Evolutionary conservation across 768 basidiomycete genomes (phyloP).

Genomic region (Pleurotus sapidus): DNA sequence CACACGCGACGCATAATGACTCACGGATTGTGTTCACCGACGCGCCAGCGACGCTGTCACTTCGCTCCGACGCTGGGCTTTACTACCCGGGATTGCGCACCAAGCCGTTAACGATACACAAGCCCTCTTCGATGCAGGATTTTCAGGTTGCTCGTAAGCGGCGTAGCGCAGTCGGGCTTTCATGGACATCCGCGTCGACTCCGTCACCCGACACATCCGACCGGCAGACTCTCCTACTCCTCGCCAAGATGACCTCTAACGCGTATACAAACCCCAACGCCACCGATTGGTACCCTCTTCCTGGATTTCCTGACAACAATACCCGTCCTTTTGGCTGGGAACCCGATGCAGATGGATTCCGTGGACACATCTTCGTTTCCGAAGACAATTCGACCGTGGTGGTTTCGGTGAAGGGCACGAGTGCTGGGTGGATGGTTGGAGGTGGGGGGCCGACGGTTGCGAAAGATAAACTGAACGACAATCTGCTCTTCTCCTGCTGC

Average conservation of each 20-base stretch:
- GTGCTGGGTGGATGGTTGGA: slow-evolving; percentile 62
- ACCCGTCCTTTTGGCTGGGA: slow-evolving; percentile 86
- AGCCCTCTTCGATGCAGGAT: slow-evolving; percentile 42
- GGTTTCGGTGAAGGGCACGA: slow-evolving; percentile 92
- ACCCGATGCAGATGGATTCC: slow-evolving; percentile 82
- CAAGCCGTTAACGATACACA: slow-evolving; percentile 34
- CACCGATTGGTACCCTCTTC: slow-evolving; percentile 69
- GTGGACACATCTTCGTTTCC: slow-evolving; percentile 90
- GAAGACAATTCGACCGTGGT: slow-evolving; percentile 83
- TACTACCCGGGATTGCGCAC: slow-evolving; percentile 39
- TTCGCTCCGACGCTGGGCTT: slow-evolving; percentile 22
- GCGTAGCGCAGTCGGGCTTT: slow-evolving; percentile 28
- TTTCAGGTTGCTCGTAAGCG: slow-evolving; percentile 33
- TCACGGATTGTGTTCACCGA: slow-evolving; percentile 62
- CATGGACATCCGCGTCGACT: slow-evolving; percentile 68
- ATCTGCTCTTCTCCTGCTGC: slow-evolving; percentile 94
- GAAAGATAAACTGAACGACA: slow-evolving; percentile 95
- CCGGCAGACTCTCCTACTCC: slow-evolving; percentile 65
- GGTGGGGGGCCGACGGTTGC: slow-evolving; percentile 78
- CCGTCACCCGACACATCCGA: slow-evolving; percentile 69
- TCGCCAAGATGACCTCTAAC: slow-evolving; percentile 91
- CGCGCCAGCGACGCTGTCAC: slow-evolving; percentile 26
- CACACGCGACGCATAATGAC: slow-evolving; percentile 52
- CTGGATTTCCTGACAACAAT: slow-evolving; percentile 28
- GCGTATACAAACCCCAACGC: slow-evolving; percentile 61